Evolutionary conservation across 768 basidiomycete genomes (phyloP).

Genomic region (Cubamyces lactineus): DNA sequence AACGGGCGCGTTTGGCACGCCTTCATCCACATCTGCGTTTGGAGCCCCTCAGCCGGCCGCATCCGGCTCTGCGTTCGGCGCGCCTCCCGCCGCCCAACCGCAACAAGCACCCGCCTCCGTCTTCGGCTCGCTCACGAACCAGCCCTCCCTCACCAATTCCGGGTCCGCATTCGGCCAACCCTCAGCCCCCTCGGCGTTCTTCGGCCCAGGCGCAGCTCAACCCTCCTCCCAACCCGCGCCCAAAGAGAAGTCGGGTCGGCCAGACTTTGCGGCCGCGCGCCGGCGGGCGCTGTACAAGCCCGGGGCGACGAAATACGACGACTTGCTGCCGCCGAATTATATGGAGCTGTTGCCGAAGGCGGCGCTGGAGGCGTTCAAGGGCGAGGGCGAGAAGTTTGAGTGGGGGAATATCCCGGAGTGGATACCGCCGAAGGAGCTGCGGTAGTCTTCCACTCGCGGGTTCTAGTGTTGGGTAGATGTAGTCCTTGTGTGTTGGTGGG

Average conservation of each 20-base stretch:
- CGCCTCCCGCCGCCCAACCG: slow-evolving; percentile 36
- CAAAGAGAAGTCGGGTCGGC: slow-evolving; percentile 31
- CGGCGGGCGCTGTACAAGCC: slow-evolving; percentile 41
- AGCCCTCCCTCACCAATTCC: not conserved
- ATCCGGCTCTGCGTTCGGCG: slow-evolving; percentile 20
- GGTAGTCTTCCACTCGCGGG: slow-evolving; percentile 14
- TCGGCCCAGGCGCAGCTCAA: slow-evolving; percentile 11
- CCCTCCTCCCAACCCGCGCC: not conserved
- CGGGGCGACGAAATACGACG: slow-evolving; percentile 58
- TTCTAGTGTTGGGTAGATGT: too few relatives aligned
- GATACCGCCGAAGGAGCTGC: slow-evolving; percentile 65
- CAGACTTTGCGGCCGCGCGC: slow-evolving; percentile 42
- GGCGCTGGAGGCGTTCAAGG: slow-evolving; percentile 56
- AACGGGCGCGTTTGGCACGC: not conserved
- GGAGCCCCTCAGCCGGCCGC: not conserved
- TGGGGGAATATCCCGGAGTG: slow-evolving; percentile 76
- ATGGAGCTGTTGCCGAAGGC: slow-evolving; percentile 52
- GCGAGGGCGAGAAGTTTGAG: slow-evolving; percentile 53
- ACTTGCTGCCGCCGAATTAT: slow-evolving; percentile 62
- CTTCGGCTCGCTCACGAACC: slow-evolving; percentile 27
- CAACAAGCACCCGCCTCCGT: slow-evolving; percentile 20
- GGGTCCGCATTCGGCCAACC: slow-evolving; percentile 2
- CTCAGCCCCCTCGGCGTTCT: slow-evolving; percentile 13
- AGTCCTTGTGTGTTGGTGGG: not conserved
- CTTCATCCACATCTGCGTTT: slow-evolving; percentile 9